Evolutionary conservation across 2,329 filamentous ascomycete species (phyloP), one percentile per base, ranked within the genome.

Genomic region (Domatiomyces globalis): DNA sequence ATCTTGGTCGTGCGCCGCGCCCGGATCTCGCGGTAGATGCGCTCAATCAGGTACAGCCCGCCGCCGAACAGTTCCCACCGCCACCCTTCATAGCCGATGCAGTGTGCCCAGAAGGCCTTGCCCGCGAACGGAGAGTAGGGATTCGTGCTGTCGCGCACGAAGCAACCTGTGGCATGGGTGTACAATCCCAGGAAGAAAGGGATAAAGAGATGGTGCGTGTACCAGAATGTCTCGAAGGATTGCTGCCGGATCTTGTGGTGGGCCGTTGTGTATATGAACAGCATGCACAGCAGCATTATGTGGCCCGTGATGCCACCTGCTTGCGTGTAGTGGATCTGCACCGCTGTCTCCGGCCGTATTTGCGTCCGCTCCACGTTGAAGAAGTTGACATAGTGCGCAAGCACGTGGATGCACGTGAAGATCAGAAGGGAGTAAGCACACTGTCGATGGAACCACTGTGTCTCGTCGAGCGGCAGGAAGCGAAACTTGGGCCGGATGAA

Each of bases 221-320:
- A 98, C 92, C 92, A 98, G 67, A 98, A 98, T 0, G 90, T 94
- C 71, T 98, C 92, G 65, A 89, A 98, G 0, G 87, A 94, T 66
- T 98, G 92, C 66, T 96, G 90, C 50, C 92, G 85, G 58, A 98
- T 96, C 59, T 87, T 85, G 62, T 84, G 78, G 65, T 98, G 92
- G 2, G 92, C 85, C 0, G 89, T 95, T 1, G 92, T 98, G 71
- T 94, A 98, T 77, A 98, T 98, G 56, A 98, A 72, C 56, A 98
- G 73, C 92, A 98, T 98, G 76, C 89, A 96, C n/a, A 98, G 75
- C 22, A 96, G 78, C 92, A 98, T 98, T 56, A 95, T 78, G 68
- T 98, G 92, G 5, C 92, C 92, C 1, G 92, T 98, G 56, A 96
- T 85, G 55, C 92, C 92, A 62, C 87, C 89, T 48, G 88, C 79